A percentile compares a stretch with the other conserved stretches of the same genome.
These are phyloP conservation scores for Tricladium varicosporioides DNA, from an alignment of 2,329 filamentous ascomycete species.

Conservation along the genomic window DNA sequence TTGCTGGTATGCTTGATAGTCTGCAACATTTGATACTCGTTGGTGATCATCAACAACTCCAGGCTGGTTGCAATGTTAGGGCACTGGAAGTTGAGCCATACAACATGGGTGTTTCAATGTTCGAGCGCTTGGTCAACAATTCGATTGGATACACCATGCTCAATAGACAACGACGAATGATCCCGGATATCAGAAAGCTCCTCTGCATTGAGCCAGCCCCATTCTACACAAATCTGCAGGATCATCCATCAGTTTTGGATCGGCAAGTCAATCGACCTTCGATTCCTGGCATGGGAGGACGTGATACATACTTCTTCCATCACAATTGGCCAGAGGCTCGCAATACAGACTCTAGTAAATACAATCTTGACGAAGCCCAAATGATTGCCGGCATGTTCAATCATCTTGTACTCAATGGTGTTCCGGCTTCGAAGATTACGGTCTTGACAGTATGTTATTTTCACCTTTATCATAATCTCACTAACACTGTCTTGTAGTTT, in stretches of 20 bases:
- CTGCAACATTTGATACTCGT: conserved; percentile 66
- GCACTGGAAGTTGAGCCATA: conserved; percentile 56
- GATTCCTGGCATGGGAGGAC: conserved; percentile 61
- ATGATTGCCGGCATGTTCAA: conserved; percentile 73
- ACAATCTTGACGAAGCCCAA: conserved; percentile 68
- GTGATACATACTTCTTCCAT: conserved; percentile 59
- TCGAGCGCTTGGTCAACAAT: conserved; percentile 65
- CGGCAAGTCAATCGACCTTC: conserved; percentile 47
- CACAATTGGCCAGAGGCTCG: conserved; percentile 64
- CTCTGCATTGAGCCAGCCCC: conserved; percentile 43
- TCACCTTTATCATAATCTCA: not conserved
- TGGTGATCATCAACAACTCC: conserved; percentile 68
- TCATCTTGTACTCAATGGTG: conserved; percentile 69
- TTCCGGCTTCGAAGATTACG: conserved; percentile 62
- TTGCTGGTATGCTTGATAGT: conserved; percentile 57
- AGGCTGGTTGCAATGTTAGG: conserved; percentile 56
- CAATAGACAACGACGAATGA: conserved; percentile 63
- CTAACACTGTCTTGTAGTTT: conserved; percentile 46
- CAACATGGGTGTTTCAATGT: conserved; percentile 63
- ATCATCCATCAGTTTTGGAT: conserved; percentile 56
- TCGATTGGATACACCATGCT: conserved; percentile 52
- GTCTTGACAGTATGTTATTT: conserved; percentile 57
- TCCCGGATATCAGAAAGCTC: conserved; percentile 62
- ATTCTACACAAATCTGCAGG: conserved; percentile 58
- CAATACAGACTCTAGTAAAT: conserved; percentile 63